These are phyloP conservation scores for Acaromyces ingoldii DNA, from an alignment of 1,284 basidiomycete species.

Conservation along the genomic window DNA sequence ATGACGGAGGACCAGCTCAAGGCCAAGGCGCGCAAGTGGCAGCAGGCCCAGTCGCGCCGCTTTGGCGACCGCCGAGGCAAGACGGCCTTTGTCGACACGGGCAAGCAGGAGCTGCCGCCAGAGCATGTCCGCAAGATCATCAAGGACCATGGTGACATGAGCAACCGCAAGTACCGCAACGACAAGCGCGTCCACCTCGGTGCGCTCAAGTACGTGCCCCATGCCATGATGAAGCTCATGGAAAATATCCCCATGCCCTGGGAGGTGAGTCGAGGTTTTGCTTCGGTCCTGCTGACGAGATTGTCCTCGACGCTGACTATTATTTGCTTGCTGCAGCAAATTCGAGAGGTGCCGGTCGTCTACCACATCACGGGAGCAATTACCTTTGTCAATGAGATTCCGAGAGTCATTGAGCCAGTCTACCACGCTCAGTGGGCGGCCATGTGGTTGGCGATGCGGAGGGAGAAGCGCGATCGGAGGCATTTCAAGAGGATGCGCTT, in stretches of 20 bases:
- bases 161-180: slow-evolving; percentile 69
- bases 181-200: slow-evolving; percentile 98
- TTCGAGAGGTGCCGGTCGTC: slow-evolving; percentile 54
- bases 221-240: slow-evolving; percentile 97
- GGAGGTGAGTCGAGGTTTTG: slow-evolving; percentile 57
- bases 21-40: slow-evolving; percentile 87
- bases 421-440: slow-evolving; percentile 99
- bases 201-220: slow-evolving; percentile 96
- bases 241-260: slow-evolving; percentile 99
- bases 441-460: slow-evolving; percentile 99
- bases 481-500: slow-evolving; percentile 99
- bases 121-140: slow-evolving; percentile 63
- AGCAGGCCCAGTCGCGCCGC: slow-evolving; percentile 82
- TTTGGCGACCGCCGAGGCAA: slow-evolving; percentile 78
- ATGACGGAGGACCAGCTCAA: slow-evolving; percentile 71
- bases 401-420: slow-evolving; percentile 90
- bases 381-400: slow-evolving; percentile 98
- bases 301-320: neutral
- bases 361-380: slow-evolving; percentile 90
- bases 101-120: slow-evolving; percentile 67
- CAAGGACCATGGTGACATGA: slow-evolving; percentile 53
- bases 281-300: neutral
- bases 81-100: slow-evolving; percentile 83
- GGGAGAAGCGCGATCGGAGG: slow-evolving; percentile 95
- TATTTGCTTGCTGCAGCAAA: slow-evolving; percentile 19